Base-by-base conservation (phyloP, 805 yeast species). In the Ogataea ramenticola region DNA sequence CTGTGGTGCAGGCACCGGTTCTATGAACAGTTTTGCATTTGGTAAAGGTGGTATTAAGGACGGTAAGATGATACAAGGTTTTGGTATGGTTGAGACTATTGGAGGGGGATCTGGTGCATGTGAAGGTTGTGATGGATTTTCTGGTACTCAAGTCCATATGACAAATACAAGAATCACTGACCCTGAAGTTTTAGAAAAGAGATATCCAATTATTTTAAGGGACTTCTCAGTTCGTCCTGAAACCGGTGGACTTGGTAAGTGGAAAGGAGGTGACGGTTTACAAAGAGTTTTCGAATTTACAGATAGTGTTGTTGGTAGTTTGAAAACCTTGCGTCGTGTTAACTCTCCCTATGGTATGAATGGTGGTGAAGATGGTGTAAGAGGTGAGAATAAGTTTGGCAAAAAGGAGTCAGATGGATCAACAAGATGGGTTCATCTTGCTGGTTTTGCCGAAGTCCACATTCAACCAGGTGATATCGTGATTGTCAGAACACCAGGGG, bases 1-100 rank as follows among this genome's bases (percentile, higher is more conserved):
- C 3, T 81, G 85, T 59, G 96, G 95, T 3, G 95, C 88, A 45
- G 85, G 95, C 1, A 95, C 87, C 57, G 95, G 96, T 30, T 88
- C 90, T 44, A 84, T 91, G 62, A 88, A 88, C 64, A 87, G 86
- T 63, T 74, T 88, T 50, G 86, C 95, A 0, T 88, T 87, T 65
- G 96, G 96, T 14, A 74, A 74, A 26, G 71, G 72, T 40, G 68
- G 65, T 41, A 65, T 62, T 43, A 64, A 10, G 5, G 19, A 36
- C 15, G 72, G 73, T 39, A 66, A 63, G 42, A 64, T 64, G 16
- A 52, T 47, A 2, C 61, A 65, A 22, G 74, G 77, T 8, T 75
- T 74, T 55, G 81, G 79, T 3, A 71, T 71, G 55, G 72, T 72
- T 46, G 80, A 75, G 50, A 74, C 80, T 4, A 73, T 75, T 43